These are phyloP conservation scores for Eruca vesicaria DNA, from an alignment of 441 rosid genomes.

Conservation along the genomic window DNA sequence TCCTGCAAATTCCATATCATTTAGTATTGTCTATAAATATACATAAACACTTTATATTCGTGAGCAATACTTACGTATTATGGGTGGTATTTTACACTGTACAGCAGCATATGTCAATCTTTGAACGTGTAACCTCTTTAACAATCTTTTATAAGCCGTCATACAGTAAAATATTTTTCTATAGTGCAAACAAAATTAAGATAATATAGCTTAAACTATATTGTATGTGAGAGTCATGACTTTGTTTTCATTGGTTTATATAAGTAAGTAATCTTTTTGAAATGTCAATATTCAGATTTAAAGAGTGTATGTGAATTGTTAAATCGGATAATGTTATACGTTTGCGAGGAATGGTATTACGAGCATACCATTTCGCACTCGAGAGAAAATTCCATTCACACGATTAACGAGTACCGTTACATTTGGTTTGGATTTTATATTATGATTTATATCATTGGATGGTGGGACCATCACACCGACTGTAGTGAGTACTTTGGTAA, in stretches of 20 bases:
- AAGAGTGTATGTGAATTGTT: not conserved
- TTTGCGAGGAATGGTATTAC: too few relatives aligned
- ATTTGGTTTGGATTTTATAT: not conserved
- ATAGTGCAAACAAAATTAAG: not conserved
- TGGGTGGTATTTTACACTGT: not conserved
- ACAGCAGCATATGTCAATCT: not conserved
- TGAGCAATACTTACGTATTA: conserved; percentile 7
- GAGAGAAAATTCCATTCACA: not conserved
- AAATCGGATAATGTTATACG: too few relatives aligned
- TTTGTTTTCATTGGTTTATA: not conserved
- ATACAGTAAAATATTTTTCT: not conserved
- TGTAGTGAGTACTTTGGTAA: conserved; percentile 15
- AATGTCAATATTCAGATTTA: not conserved
- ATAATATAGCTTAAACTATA: not conserved
- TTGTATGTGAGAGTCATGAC: not conserved
- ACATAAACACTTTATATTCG: not conserved
- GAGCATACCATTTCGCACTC: not conserved
- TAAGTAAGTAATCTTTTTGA: not conserved
- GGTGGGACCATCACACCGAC: conserved; percentile 28
- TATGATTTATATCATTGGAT: not conserved
- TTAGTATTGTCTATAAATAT: conserved; percentile 7
- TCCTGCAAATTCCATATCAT: conserved; percentile 13
- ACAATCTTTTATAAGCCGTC: not conserved
- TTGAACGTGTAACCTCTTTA: not conserved
- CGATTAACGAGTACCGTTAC: not conserved